Evolutionary conservation across 192 early-diverging fungal species (phyloP).

Genomic region (Umbelopsis isabellina): DNA sequence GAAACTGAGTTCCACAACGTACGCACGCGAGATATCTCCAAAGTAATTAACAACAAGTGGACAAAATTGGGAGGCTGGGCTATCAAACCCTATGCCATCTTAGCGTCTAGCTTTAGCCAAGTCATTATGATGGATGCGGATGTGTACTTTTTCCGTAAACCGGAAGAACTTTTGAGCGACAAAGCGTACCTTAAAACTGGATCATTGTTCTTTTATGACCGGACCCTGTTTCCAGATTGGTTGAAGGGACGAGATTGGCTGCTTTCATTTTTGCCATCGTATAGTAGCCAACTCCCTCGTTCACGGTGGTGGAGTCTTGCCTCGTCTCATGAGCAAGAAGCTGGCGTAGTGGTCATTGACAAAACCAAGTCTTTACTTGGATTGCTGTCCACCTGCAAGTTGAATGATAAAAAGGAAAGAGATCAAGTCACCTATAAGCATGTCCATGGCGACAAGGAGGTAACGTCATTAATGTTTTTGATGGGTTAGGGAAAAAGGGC

Average conservation of each 20-base stretch:
- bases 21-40: constrained; percentile 37
- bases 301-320: constrained; percentile 44
- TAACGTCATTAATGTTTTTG: neutral
- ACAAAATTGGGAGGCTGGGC: constrained; percentile 62
- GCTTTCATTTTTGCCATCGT: constrained; percentile 51
- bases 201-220: constrained; percentile 65
- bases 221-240: constrained; percentile 53
- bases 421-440: constrained; percentile 49
- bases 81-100: constrained; percentile 68
- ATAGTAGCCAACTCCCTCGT: constrained; percentile 38
- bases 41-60: constrained; percentile 43
- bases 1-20: constrained; percentile 32
- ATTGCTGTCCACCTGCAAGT: constrained; percentile 54
- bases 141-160: constrained; percentile 65
- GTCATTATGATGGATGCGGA: constrained; percentile 74
- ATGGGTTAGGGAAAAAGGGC: neutral
- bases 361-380: constrained; percentile 54
- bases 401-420: constrained; percentile 58
- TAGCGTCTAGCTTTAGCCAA: constrained; percentile 63
- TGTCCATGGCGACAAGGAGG: constrained; percentile 71
- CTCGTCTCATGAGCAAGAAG: constrained; percentile 64
- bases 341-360: constrained; percentile 62
- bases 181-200: constrained; percentile 49
- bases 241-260: constrained; percentile 48
- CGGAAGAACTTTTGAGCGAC: constrained; percentile 55